Base-by-base conservation (phyloP, 1,284 basidiomycete genomes). In the Pseudozyma pruni region DNA sequence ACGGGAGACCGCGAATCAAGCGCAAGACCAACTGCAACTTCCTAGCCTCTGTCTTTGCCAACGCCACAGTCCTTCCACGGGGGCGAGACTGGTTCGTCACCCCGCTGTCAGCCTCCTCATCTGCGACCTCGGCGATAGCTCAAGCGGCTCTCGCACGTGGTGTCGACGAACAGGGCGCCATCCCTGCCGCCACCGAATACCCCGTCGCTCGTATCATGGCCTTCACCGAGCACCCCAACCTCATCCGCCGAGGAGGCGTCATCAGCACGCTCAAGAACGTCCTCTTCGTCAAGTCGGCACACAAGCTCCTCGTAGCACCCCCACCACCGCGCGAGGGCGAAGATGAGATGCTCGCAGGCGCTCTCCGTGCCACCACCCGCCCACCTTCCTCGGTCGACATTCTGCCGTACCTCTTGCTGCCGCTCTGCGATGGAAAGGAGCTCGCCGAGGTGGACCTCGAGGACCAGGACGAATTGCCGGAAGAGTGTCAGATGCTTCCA, bases 341-440 rank as follows among this genome's bases (percentile, higher is more conserved):
- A 44, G 60, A 67, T 17, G 56, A 62, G 49, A 59, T 74, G 59
- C 47, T 74, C 22, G 68, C 68, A 3, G 73, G 73, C 38, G 69
- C 74, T 11, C 63, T 71, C 10, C 64, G 63, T n/a, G 63, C 67
- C 16, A 69, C 62, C 17, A 55, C 56, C 4, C 54, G 74, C 16
- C 74, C 69, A n/a, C 62, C 72, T 3, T 72, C 79, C 2, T 72
- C 78, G 4, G 58, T 81, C n/a, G 80, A 82, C 44, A 51, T 80
- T n/a, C 61, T 82, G 16, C 79, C 80, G 1, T 76, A 75, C 42
- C 86, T 99, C 10, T 86, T 98, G 1, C 87, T 95, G 4, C 95
- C 95, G 0, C 86, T 99, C 3, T 94, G 94, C 64, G 94, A 94
- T 5, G 91, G 93, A 1, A 94, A 97, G 82, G 95, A 98, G 41